Percentiles rank a stretch among this genome's conserved stretches.
phyloP scores from a whole-genome alignment of 441 rosid genomes.

The Eruca vesicaria region DNA sequence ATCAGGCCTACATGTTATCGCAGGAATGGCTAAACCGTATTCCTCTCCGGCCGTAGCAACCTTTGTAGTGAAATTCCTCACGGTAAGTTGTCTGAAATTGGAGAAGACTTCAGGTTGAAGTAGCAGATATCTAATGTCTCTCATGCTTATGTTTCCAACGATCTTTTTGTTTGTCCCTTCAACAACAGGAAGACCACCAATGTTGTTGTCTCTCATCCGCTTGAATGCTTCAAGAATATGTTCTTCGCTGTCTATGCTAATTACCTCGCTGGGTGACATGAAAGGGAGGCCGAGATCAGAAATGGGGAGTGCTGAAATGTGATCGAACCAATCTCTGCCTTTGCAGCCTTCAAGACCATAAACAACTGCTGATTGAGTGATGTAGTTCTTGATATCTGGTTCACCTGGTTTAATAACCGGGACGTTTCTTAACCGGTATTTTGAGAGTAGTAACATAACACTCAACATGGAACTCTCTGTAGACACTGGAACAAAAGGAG shows the following conservation, averaged over 20 bases:
- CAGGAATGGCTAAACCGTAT: constrained; percentile 46
- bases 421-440: constrained; percentile 75
- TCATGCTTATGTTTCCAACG: constrained; percentile 75
- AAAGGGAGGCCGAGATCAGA: constrained; percentile 85
- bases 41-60: constrained; percentile 43
- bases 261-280: constrained; percentile 69
- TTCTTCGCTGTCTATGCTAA: constrained; percentile 56
- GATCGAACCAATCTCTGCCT: constrained; percentile 97
- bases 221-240: constrained; percentile 82
- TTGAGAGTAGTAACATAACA: constrained; percentile 73
- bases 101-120: constrained; percentile 68
- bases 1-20: constrained; percentile 60
- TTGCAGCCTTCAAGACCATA: constrained; percentile 76
- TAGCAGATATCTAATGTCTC: constrained; percentile 70
- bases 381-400: constrained; percentile 71
- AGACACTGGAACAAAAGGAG: constrained; percentile 80
- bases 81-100: constrained; percentile 75
- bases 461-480: constrained; percentile 81
- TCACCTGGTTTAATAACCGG: constrained; percentile 72
- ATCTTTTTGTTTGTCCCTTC: constrained; percentile 57
- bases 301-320: constrained; percentile 55
- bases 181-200: constrained; percentile 79
- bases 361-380: constrained; percentile 83
- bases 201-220: constrained; percentile 65
- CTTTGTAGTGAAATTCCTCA: constrained; percentile 53